phyloP scores from a whole-genome alignment of 1,284 basidiomycete genomes.

The Hemileia vastatrix region DNA sequence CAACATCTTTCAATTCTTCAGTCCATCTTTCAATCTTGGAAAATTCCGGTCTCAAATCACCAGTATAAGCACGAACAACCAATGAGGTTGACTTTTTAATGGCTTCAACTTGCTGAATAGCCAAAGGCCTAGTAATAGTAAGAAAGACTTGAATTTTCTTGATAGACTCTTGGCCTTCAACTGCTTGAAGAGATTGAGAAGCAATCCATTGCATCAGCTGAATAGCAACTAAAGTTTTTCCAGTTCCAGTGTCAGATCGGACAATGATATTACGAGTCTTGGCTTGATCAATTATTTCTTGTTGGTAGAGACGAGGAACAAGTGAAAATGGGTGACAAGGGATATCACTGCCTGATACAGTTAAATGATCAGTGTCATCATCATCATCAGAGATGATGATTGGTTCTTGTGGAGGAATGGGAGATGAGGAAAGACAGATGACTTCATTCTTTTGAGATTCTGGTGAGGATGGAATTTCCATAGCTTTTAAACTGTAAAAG shows the following conservation, averaged over 20 bases:
- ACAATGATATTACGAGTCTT: slow-evolving; percentile 63
- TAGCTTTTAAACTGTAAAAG: no score
- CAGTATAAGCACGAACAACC: slow-evolving; percentile 58
- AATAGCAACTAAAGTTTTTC: slow-evolving; percentile 71
- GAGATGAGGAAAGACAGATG: no score
- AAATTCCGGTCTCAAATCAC: slow-evolving; percentile 59
- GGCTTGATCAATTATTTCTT: slow-evolving; percentile 65
- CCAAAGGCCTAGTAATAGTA: slow-evolving; percentile 68
- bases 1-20: slow-evolving; percentile 54
- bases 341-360: no score
- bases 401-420: no score
- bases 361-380: no score
- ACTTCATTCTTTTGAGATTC: no score
- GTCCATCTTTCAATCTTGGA: slow-evolving; percentile 58
- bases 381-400: no score
- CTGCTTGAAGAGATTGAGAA: slow-evolving; percentile 47
- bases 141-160: slow-evolving; percentile 52
- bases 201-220: slow-evolving; percentile 65
- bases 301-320: slow-evolving; percentile 40
- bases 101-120: slow-evolving; percentile 65
- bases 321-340: no score
- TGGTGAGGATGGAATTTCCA: no score
- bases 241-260: slow-evolving; percentile 64
- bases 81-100: slow-evolving; percentile 57
- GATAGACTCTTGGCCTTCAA: no score